These are phyloP conservation scores for Geotrichum citri-aurantii DNA, from an alignment of 1,139 yeast species.

Conservation along the genomic window DNA sequence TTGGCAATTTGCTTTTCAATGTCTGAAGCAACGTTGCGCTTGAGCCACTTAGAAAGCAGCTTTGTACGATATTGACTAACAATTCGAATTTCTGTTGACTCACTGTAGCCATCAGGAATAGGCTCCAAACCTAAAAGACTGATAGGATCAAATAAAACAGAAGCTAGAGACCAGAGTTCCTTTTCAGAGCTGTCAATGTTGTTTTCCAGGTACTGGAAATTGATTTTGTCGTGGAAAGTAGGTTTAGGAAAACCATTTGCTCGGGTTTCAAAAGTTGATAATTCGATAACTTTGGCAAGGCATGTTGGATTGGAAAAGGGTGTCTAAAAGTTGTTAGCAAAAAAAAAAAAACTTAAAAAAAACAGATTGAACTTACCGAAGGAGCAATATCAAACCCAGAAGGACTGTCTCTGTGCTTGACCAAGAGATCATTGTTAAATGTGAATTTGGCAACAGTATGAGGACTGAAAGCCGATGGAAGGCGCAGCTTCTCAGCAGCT, in stretches of 20 bases:
- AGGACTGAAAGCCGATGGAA: slow-evolving; percentile 23
- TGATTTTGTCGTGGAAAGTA: slow-evolving; percentile 18
- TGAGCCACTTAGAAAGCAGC: slow-evolving; percentile 54
- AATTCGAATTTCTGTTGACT: slow-evolving; percentile 32
- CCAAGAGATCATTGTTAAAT: slow-evolving; percentile 20
- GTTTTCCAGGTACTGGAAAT: slow-evolving; percentile 20
- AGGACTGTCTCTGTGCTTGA: slow-evolving; percentile 3
- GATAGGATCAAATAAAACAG: slow-evolving; percentile 52
- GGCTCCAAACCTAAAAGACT: slow-evolving; percentile 27
- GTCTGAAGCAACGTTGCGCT: slow-evolving; percentile 45
- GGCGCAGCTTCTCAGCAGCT: slow-evolving; percentile 26
- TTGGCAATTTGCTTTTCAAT: slow-evolving; percentile 30
- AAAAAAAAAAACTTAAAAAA: not conserved
- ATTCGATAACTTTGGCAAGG: not conserved
- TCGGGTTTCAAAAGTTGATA: slow-evolving; percentile 7
- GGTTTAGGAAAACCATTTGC: slow-evolving; percentile 23
- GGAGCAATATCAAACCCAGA: slow-evolving; percentile 13
- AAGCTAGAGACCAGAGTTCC: slow-evolving; percentile 46
- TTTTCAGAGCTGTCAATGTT: slow-evolving; percentile 16
- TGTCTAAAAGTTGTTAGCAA: not conserved
- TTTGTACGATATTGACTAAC: slow-evolving; percentile 43
- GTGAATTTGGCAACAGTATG: slow-evolving; percentile 25
- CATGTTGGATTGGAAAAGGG: not conserved
- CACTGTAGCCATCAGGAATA: slow-evolving; percentile 24
- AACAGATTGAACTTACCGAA: not conserved